phyloP scores from a whole-genome alignment of 306 rosid species.

The Echinosophora koreensis region DNA sequence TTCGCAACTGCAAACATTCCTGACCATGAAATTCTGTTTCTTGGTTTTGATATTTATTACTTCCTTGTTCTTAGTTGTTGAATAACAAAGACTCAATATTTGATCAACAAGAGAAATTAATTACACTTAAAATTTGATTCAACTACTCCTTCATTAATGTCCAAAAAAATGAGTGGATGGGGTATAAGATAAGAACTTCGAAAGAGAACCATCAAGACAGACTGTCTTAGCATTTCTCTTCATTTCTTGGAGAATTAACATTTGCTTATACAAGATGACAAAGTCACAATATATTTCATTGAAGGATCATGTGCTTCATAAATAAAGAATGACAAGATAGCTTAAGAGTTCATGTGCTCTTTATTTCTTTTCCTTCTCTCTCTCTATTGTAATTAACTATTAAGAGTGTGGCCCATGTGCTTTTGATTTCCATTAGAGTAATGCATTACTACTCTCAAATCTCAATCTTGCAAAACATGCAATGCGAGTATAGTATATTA shows the following conservation, averaged over 20 bases:
- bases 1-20: too few relatives aligned
- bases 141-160: not conserved
- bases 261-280: conserved; percentile 39
- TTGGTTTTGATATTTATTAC: not conserved
- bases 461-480: too few relatives aligned
- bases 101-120: not conserved
- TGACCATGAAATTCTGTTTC: not conserved
- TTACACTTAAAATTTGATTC: not conserved
- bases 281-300: conserved; percentile 32
- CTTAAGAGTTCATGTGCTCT: conserved; percentile 45
- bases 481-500: too few relatives aligned
- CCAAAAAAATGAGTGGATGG: not conserved
- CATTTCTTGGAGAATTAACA: conserved; percentile 26
- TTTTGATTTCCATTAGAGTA: conserved; percentile 39
- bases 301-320: conserved; percentile 46
- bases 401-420: conserved; percentile 40
- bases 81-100: not conserved
- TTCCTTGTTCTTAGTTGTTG: not conserved
- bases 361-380: conserved; percentile 8
- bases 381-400: conserved; percentile 37
- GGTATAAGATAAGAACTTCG: not conserved
- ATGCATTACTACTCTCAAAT: not conserved
- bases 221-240: not conserved
- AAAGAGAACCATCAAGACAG: not conserved
- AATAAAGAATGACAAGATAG: conserved; percentile 27